Base-by-base conservation (phyloP, 164 flowering plant genomes). In the Umbilicus rupestris region DNA sequence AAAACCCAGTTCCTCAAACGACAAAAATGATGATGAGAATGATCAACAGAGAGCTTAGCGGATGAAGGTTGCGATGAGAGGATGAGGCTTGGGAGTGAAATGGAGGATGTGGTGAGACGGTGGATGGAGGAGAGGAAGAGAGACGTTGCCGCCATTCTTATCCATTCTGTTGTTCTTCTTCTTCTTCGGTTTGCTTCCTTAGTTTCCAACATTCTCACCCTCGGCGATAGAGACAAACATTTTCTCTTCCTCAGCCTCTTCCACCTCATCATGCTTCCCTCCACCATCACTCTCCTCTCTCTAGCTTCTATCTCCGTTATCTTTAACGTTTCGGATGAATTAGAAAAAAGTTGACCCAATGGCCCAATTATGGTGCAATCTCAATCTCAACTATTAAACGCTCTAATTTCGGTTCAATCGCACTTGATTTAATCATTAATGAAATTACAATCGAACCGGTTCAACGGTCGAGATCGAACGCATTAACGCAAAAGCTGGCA, bases 131-230 rank as follows among this genome's bases (percentile, higher is more conserved):
- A n/a, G n/a, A n/a, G n/a, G n/a, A 44, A 63, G 46, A 20, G 60
- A 22, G 39, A 67, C 64, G 78, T 76, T 75, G 81, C 86, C 80
- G 84, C 84, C 85, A 82, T 77, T 71, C 66, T 69, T 26, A 71
- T 62, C 69, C 71, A 71, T 73, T 69, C 46, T 55, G 35, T 49
- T 20, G 26, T 49, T 20, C 7, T 49, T 49, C 10, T 20, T n/a
- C n/a, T n/a, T n/a, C n/a, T n/a, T 67, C 52, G 33, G 46, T 73
- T 77, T 88, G 91, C 80, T 85, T 81, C 89, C 87, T 72, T 73
- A 78, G 82, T 79, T 67, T 79, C 87, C 85, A 84, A 84, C 95
- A 86, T 84, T 84, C 87, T 73, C 70, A 65, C 73, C 73, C 70
- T 77, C 28, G 37, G 69, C 70, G 57, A 73, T 68, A 76, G 45